These are phyloP conservation scores for Cystoderma amianthinum DNA, from an alignment of 768 basidiomycete species.

Conservation along the genomic window DNA sequence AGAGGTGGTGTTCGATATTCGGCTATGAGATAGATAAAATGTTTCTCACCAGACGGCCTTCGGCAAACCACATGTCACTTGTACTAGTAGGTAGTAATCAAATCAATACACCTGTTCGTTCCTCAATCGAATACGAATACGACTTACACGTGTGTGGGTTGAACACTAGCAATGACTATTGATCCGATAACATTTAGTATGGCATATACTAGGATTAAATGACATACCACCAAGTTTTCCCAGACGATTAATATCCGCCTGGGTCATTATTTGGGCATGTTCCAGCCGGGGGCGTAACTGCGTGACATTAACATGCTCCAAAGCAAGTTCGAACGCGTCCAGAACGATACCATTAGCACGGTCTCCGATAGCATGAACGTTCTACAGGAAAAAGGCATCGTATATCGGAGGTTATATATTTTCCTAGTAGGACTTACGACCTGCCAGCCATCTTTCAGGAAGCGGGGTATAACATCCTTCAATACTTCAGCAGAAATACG, in stretches of 20 bases:
- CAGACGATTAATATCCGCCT: slow-evolving; percentile 60
- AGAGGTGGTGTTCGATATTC: background rate
- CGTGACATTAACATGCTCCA: slow-evolving; percentile 26
- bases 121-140: background rate
- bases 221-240: slow-evolving; percentile 69
- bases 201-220: background rate
- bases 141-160: slow-evolving; percentile 84
- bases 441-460: slow-evolving; percentile 75
- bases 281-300: slow-evolving; percentile 76
- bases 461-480: slow-evolving; percentile 46
- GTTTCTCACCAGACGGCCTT: slow-evolving; percentile 59
- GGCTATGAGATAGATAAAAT: background rate
- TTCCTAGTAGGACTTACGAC: slow-evolving; percentile 48
- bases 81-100: slow-evolving; percentile 36
- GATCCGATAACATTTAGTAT: slow-evolving; percentile 3
- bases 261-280: slow-evolving; percentile 85
- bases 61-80: slow-evolving; percentile 92
- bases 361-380: slow-evolving; percentile 86
- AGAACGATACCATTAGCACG: slow-evolving; percentile 79
- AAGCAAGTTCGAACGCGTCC: slow-evolving; percentile 70
- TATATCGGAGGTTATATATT: background rate
- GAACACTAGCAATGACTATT: slow-evolving; percentile 86
- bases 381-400: slow-evolving; percentile 39
- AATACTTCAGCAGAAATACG: slow-evolving; percentile 50
- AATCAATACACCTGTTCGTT: slow-evolving; percentile 1